These are phyloP conservation scores for Blastobotrys capitulatus DNA, from an alignment of 1,139 yeast genomes.

Conservation along the genomic window DNA sequence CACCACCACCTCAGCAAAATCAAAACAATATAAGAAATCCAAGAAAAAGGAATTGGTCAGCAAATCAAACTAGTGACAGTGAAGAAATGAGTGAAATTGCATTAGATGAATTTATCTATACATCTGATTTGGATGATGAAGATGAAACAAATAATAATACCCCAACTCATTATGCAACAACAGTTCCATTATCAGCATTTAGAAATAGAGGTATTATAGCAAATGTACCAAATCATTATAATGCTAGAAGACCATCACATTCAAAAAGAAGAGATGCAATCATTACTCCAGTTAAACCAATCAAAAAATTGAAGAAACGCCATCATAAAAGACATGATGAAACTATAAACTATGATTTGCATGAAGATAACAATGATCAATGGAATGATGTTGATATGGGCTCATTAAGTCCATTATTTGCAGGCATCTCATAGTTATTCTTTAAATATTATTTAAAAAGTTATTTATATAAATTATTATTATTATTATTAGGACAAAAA, in stretches of 20 bases:
- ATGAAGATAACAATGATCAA: conserved; percentile 27
- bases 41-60: conserved; percentile 13
- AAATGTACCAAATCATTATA: conserved; percentile 3
- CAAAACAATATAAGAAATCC: conserved; percentile 2
- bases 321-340: conserved; percentile 18
- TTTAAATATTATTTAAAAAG: not conserved
- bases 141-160: conserved; percentile 37
- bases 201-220: conserved; percentile 60
- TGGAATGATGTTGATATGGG: conserved; percentile 35
- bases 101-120: conserved; percentile 78
- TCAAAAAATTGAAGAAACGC: conserved; percentile 21
- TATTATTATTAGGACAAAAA: not conserved
- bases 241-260: not conserved
- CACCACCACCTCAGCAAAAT: conserved; percentile 34
- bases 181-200: conserved; percentile 81
- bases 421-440: conserved; percentile 21
- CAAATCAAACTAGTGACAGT: conserved; percentile 24
- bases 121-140: conserved; percentile 81
- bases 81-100: conserved; percentile 62
- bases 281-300: conserved; percentile 31
- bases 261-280: conserved; percentile 26
- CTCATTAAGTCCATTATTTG: conserved; percentile 34
- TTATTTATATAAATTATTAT: not conserved
- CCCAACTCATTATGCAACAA: conserved; percentile 3
- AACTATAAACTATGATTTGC: conserved; percentile 17